Base-by-base conservation (phyloP, 352 stramenopile species). In the Plasmopara muralis region DNA sequence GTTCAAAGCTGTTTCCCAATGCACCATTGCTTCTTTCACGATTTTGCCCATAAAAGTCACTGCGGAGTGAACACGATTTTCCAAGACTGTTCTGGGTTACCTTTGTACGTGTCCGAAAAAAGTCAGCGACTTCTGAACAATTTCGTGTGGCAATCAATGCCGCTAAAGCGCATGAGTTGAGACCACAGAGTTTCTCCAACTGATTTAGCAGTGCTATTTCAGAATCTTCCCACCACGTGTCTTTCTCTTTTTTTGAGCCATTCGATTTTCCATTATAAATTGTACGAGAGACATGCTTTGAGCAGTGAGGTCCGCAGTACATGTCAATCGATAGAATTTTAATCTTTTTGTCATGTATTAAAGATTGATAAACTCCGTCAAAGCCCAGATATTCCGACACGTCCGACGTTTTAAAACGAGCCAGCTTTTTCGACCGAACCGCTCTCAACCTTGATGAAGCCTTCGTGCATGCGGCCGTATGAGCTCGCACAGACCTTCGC, bases 1-100 rank as follows among this genome's bases (percentile, higher is more conserved):
- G 81, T 29, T 89, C 78, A 16, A 72, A 64, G 48, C 55, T 83
- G 62, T 88, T 90, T 35, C 75, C 77, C 9, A 70, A 60, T 25
- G 71, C 70, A 5, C 63, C 68, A 41, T 66, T 63, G 9, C 34
- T 54, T 44, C 62, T 51, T 29, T 77, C 66, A 29, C 60, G 50
- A 30, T 68, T 67, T 47, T 46, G 45, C 6, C 39, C 53, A 41
- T 50, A 50, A 0, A 53, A 28, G 37, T 47, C 46, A 52, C 39
- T 55, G 42, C 50, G 55, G 20, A 56, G 38, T 46, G 67, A 5
- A 7, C 35, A 50, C 34, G 68, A 43, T 10, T 53, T 48, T 13
- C 42, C 33, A 30, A 68, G 37, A 41, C 57, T 56, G 42, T n/a
- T 38, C 37, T 54, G 28, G 20, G 20, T 14, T 51, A 20, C n/a